Evolutionary conservation across 139 green algal species (phyloP), one percentile per base, ranked within the genome.

Genomic region (Ulvella scutata): DNA sequence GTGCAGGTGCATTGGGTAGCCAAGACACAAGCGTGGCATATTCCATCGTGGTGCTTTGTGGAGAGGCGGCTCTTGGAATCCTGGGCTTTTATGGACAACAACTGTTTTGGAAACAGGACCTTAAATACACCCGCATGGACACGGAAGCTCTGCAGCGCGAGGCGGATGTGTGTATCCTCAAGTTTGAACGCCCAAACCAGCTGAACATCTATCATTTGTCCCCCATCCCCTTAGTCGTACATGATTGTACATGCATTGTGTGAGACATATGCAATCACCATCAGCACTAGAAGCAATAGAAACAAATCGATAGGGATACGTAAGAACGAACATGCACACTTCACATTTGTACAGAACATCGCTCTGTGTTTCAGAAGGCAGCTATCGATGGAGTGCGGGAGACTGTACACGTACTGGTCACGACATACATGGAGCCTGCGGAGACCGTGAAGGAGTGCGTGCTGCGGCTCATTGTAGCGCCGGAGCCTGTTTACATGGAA

Each of bases 1-100:
- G n/a, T n/a, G n/a, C n/a, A n/a, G n/a, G n/a, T n/a, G n/a, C n/a
- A n/a, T n/a, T n/a, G n/a, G n/a, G n/a, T n/a, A n/a, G n/a, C n/a
- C 51, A 67, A 26, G 33, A 67, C 1, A 67, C 17, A n/a, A 67
- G 17, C 51, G 51, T 67, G 9, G 0, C 51, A 26, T 67, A 67
- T 26, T 67, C 51, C 51, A 36, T 36, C 51, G 0, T 67, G 6
- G 51, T 67, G 9, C 51, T 67, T 23, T 13, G 31, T 0, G 51
- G n/a, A 2, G 51, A 67, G 51, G 17, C 33, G 0, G 31, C 33
- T 26, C 51, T 67, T 26, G 51, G 51, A 0, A 26, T 6, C 13
- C 51, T 67, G n/a, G 51, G 51, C 51, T 67, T 67, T 26, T 67
- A 67, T 26, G 51, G 51, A n/a, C 51, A 67, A n/a, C 51, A 67